A percentile compares a stretch with the other conserved stretches of the same genome.
Conservation (phyloP, 2,329 filamentous ascomycete genomes). For the Harringtonia lauricola region DNA sequence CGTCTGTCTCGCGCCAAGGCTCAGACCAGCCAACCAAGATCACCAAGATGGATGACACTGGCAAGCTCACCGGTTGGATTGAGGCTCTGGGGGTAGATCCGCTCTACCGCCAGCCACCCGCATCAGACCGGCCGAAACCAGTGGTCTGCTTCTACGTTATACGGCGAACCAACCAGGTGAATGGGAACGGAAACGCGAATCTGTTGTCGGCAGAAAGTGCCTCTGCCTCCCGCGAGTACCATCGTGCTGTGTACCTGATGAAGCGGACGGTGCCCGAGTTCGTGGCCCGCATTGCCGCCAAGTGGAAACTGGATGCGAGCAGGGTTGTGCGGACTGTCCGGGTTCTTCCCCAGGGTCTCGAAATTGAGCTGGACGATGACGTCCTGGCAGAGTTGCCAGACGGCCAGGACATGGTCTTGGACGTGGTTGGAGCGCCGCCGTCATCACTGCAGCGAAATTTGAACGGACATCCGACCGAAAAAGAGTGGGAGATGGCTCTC, state of each 20-base stretch:
- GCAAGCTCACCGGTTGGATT: constrained; percentile 70
- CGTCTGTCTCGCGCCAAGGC: constrained; percentile 28
- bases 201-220: not conserved
- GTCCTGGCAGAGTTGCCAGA: constrained; percentile 74
- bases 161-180: constrained; percentile 34
- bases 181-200: constrained; percentile 5
- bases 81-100: constrained; percentile 86
- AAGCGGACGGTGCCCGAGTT: constrained; percentile 68
- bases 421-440: constrained; percentile 37
- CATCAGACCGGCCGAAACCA: constrained; percentile 52
- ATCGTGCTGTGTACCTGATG: constrained; percentile 78
- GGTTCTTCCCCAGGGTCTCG: constrained; percentile 61
- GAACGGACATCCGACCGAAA: constrained; percentile 24
- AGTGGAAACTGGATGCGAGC: constrained; percentile 68
- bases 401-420: constrained; percentile 81
- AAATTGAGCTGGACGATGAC: constrained; percentile 85
- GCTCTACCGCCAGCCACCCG: constrained; percentile 64
- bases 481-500: constrained; percentile 52
- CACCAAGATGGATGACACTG: constrained; percentile 45
- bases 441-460: constrained; percentile 18
- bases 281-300: constrained; percentile 58
- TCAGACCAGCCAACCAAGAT: constrained; percentile 43
- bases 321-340: constrained; percentile 62
- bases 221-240: constrained; percentile 37
- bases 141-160: constrained; percentile 84